Evolutionary conservation across 768 basidiomycete species (phyloP), one percentile per base, ranked within the genome.

Genomic region (Cystofilobasidium bisporidii): DNA sequence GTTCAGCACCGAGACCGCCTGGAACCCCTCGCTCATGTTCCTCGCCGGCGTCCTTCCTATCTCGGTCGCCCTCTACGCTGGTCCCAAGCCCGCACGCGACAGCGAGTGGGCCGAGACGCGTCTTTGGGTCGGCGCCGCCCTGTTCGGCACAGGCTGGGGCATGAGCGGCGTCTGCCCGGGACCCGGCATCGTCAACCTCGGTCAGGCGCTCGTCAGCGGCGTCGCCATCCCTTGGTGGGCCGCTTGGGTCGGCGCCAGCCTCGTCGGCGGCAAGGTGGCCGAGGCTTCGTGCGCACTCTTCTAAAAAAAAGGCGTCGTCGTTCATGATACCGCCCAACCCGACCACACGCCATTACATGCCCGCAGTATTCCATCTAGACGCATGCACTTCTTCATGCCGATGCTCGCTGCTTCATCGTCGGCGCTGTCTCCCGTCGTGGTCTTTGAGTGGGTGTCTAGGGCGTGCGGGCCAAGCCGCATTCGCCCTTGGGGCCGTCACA

Each of bases 131-230:
- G 78, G 78, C 0, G 60, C 75, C 0, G 71, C 69, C 1, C 43
- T 76, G 38, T 79, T 79, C 48, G 78, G 78, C 1, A 55, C 73
- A 12, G 78, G 78, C 0, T 79, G 78, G 78, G 78, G 77, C 3
- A 55, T 76, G n/a, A 60, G 56, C 0, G 77, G 78, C 0, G 71
- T 78, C 2, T 79, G 78, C 64, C 77, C 77, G 8, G 76, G 77
- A 5, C 78, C 78, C 8, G 72, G 72, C 0, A 20, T 79, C 8
- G 73, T 75, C 5, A 55, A 55, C n/a, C 30, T 72, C 17, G 72
- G 70, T 18, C 17, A 9, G 57, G 65, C 57, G 3, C 5, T 56
- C 53, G 53, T 22, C 8, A 9, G 4, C 28, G 53, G 22, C 30
- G 28, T 17, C 3, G 53, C 28, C 14, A 30, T 32, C 8, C 14